These are phyloP conservation scores for Phoma sp. DNA, from an alignment of 2,329 filamentous ascomycete genomes.

Conservation along the genomic window DNA sequence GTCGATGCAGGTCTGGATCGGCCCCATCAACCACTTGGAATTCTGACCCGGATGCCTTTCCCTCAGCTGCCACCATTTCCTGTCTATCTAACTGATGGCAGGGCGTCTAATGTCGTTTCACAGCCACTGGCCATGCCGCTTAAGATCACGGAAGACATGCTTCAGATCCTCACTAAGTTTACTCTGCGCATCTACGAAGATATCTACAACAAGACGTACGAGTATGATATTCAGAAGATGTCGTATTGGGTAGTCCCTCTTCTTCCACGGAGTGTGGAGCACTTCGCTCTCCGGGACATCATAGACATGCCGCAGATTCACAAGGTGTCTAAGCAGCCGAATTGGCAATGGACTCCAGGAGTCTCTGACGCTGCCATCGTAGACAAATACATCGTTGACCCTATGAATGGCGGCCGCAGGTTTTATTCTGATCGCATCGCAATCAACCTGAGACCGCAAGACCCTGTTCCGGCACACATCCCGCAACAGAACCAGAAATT, in stretches of 20 bases:
- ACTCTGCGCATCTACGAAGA: constrained; percentile 80
- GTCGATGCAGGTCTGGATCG: constrained; percentile 67
- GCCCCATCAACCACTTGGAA: constrained; percentile 67
- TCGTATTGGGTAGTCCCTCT: constrained; percentile 84
- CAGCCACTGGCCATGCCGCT: constrained; percentile 55
- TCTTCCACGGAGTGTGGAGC: not conserved
- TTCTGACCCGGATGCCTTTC: constrained; percentile 72
- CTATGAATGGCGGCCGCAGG: constrained; percentile 63
- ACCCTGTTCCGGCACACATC: constrained; percentile 67
- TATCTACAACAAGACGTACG: constrained; percentile 87
- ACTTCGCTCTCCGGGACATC: constrained; percentile 31
- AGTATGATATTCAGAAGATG: constrained; percentile 66
- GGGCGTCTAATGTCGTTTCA: constrained; percentile 64
- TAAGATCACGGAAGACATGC: constrained; percentile 48
- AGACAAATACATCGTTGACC: constrained; percentile 63
- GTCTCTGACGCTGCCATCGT: constrained; percentile 51
- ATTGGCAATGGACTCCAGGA: constrained; percentile 54
- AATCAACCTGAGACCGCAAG: constrained; percentile 65
- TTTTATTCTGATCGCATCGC: constrained; percentile 60
- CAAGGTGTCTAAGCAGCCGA: constrained; percentile 47
- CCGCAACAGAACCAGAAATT: constrained; percentile 46
- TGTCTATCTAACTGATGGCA: constrained; percentile 72
- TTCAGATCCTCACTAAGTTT: constrained; percentile 70
- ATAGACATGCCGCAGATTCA: constrained; percentile 70
- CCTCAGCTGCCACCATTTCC: constrained; percentile 71